These are phyloP conservation scores for Diophrys sp. DNA, from an alignment of 73 alveolate species.

Conservation along the genomic window DNA sequence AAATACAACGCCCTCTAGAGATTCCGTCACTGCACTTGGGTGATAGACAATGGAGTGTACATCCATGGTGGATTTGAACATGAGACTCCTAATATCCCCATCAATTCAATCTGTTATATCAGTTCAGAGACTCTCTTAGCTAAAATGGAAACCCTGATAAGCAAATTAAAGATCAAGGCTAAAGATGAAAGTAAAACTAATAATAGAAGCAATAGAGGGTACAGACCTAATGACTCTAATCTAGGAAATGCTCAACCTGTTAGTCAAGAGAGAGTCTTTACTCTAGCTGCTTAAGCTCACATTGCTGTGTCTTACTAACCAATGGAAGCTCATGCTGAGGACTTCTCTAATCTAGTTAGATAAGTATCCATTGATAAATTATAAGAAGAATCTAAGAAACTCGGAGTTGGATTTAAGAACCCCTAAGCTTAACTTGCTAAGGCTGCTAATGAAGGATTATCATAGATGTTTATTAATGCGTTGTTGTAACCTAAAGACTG, in stretches of 20 bases:
- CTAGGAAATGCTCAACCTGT: conserved; percentile 55
- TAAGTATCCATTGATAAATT: conserved; percentile 80
- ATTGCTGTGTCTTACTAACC: conserved; percentile 41
- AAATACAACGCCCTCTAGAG: conserved; percentile 82
- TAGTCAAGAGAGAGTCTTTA: conserved; percentile 35
- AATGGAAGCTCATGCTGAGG: conserved; percentile 42
- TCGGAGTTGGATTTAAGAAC: conserved; percentile 61
- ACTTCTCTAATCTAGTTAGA: conserved; percentile 65
- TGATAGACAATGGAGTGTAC: conserved; percentile 77
- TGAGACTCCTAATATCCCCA: conserved; percentile 90
- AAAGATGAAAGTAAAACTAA: conserved; percentile 34
- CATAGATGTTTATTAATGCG: conserved; percentile 58
- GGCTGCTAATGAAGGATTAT: conserved; percentile 66
- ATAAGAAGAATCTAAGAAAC: conserved; percentile 84
- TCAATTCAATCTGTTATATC: conserved; percentile 76
- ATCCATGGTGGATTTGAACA: conserved; percentile 95
- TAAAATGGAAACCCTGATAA: conserved; percentile 67
- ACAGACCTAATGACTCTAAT: conserved; percentile 42
- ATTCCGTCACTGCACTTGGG: conserved; percentile 94
- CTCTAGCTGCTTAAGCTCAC: conserved; percentile 50
- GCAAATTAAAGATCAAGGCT: conserved; percentile 62
- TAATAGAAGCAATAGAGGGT: conserved; percentile 39
- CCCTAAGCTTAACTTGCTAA: conserved; percentile 39
- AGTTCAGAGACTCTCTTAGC: conserved; percentile 71
- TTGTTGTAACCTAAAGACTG: conserved; percentile 77